These are phyloP conservation scores for Exophiala spinifera DNA, from an alignment of 2,329 filamentous ascomycete species.

Conservation along the genomic window DNA sequence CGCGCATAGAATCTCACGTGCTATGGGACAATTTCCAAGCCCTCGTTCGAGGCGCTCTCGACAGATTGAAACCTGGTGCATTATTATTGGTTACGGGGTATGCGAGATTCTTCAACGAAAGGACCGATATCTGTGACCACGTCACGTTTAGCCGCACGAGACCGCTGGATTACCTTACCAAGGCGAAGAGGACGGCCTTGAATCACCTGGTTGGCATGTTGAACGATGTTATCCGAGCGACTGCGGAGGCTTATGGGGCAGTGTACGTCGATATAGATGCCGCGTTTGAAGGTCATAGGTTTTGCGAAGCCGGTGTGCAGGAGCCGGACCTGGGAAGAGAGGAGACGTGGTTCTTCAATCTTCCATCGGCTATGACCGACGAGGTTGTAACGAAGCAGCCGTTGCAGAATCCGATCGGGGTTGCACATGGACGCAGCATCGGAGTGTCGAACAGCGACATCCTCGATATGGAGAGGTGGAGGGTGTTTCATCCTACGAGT, in stretches of 20 bases:
- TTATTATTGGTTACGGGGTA: slow-evolving; percentile 29
- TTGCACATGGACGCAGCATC: not conserved
- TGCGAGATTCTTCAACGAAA: slow-evolving; percentile 29
- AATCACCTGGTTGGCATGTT: slow-evolving; percentile 28
- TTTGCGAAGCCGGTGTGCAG: slow-evolving; percentile 29
- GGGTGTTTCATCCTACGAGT: slow-evolving; percentile 31
- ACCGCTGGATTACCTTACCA: slow-evolving; percentile 26
- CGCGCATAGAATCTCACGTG: slow-evolving; percentile 21
- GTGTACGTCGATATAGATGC: slow-evolving; percentile 31
- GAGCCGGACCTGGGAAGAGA: slow-evolving; percentile 26
- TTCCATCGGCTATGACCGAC: slow-evolving; percentile 1
- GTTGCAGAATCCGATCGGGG: not conserved
- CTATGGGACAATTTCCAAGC: slow-evolving; percentile 26
- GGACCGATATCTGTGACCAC: slow-evolving; percentile 25
- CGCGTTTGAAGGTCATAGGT: slow-evolving; percentile 30
- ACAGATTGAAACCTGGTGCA: slow-evolving; percentile 8
- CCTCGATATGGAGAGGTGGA: slow-evolving; percentile 13
- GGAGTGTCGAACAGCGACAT: slow-evolving; percentile 4
- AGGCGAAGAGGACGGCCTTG: slow-evolving; percentile 26
- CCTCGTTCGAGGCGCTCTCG: slow-evolving; percentile 15
- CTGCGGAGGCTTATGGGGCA: slow-evolving; percentile 26
- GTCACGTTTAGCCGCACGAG: slow-evolving; percentile 29
- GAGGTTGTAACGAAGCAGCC: not conserved
- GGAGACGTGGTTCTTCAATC: slow-evolving; percentile 33
- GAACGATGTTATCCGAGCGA: slow-evolving; percentile 30